These are phyloP conservation scores for Ciborinia camelliae DNA, from an alignment of 2,329 filamentous ascomycete genomes.

Conservation along the genomic window DNA sequence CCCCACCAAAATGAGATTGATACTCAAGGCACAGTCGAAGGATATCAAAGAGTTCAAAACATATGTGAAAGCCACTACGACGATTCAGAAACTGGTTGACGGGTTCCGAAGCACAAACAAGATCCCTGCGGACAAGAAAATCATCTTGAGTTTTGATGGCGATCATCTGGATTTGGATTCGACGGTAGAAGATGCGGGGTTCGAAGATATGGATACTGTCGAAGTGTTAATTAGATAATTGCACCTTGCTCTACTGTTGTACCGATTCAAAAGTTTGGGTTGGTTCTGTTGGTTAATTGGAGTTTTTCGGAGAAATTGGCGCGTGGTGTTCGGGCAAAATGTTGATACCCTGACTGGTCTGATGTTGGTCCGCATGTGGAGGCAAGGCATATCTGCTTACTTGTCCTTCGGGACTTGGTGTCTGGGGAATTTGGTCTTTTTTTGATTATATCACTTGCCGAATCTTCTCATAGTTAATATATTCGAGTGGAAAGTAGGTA, in stretches of 20 bases:
- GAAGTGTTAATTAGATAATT: slow-evolving; percentile 54
- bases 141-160: slow-evolving; percentile 72
- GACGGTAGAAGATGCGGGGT: slow-evolving; percentile 63
- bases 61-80: slow-evolving; percentile 52
- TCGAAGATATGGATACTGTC: slow-evolving; percentile 70
- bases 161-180: slow-evolving; percentile 61
- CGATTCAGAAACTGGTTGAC: slow-evolving; percentile 58
- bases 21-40: slow-evolving; percentile 48
- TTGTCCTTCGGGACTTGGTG: background rate
- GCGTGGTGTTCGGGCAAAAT: background rate
- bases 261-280: background rate
- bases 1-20: slow-evolving; percentile 46
- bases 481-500: background rate
- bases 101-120: slow-evolving; percentile 56
- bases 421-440: background rate
- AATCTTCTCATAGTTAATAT: background rate
- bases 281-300: background rate
- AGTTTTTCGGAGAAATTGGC: background rate
- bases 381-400: background rate
- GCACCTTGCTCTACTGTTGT: background rate
- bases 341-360: slow-evolving; percentile 6
- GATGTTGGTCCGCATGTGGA: background rate
- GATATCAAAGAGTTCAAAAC: slow-evolving; percentile 50
- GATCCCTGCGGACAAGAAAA: slow-evolving; percentile 49
- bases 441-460: background rate